A percentile compares a stretch with the other conserved stretches of the same genome.
Evolutionary conservation across 2,329 filamentous ascomycete species (phyloP).

Genomic region (Exophiala calicioides): DNA sequence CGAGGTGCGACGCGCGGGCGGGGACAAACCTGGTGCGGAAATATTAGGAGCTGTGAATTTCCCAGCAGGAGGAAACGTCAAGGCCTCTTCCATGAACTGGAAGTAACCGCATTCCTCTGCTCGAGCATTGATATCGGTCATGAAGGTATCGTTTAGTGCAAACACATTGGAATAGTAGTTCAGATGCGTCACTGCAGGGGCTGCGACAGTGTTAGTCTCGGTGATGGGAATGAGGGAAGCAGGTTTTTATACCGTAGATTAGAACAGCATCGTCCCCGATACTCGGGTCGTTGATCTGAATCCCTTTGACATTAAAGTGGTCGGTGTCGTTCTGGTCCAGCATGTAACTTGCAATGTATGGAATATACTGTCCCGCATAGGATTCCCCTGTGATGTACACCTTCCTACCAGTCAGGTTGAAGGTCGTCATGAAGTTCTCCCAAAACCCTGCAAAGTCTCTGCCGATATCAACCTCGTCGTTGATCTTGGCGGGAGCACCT

Average conservation of each 20-base stretch:
- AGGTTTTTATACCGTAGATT: slow-evolving; percentile 26
- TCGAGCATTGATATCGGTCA: slow-evolving; percentile 40
- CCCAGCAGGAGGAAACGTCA: slow-evolving; percentile 62
- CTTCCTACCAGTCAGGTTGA: slow-evolving; percentile 55
- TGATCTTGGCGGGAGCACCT: slow-evolving; percentile 44
- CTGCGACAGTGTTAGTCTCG: slow-evolving; percentile 5
- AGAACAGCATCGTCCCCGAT: slow-evolving; percentile 43
- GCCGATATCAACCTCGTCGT: slow-evolving; percentile 49
- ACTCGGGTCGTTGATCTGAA: slow-evolving; percentile 52
- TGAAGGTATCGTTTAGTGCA: slow-evolving; percentile 26
- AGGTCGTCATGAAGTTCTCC: slow-evolving; percentile 58
- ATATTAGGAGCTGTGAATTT: slow-evolving; percentile 22
- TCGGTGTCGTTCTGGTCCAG: slow-evolving; percentile 50
- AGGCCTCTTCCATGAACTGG: slow-evolving; percentile 50
- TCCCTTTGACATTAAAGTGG: slow-evolving; percentile 55
- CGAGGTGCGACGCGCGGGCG: too few species aligned
- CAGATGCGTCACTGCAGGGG: slow-evolving; percentile 43
- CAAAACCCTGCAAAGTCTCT: slow-evolving; percentile 53
- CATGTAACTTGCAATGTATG: slow-evolving; percentile 54
- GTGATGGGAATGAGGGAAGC: not conserved
- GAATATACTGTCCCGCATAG: slow-evolving; percentile 48
- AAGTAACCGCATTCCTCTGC: slow-evolving; percentile 50
- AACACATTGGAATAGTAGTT: slow-evolving; percentile 37
- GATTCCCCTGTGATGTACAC: slow-evolving; percentile 58
- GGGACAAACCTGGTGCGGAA: slow-evolving; percentile 9